phyloP scores from a whole-genome alignment of 2,329 filamentous ascomycete species.

The Rosellinia necatrix region DNA sequence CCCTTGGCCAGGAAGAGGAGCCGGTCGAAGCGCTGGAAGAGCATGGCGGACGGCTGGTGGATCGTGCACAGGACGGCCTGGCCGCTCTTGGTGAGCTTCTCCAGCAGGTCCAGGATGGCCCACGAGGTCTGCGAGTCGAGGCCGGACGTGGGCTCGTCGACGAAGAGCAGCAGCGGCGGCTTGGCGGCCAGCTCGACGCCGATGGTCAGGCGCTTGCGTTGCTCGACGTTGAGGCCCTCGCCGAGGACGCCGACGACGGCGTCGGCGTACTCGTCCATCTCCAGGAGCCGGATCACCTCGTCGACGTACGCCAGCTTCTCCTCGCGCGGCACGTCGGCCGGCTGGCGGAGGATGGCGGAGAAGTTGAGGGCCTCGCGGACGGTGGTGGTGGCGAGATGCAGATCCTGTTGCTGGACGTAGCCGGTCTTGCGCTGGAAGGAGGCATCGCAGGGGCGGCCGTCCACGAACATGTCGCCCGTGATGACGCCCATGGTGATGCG shows the following conservation, averaged over 20 bases:
- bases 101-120: conserved; percentile 85
- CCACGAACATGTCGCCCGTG: conserved; percentile 76
- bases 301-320: conserved; percentile 90
- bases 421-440: conserved; percentile 92
- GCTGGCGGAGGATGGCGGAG: conserved; percentile 83
- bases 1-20: conserved; percentile 78
- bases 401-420: conserved; percentile 91
- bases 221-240: conserved; percentile 77
- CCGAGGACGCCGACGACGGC: conserved; percentile 89
- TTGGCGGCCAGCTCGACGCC: conserved; percentile 96
- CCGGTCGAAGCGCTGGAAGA: conserved; percentile 89
- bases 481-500: conserved; percentile 90
- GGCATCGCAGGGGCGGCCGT: conserved; percentile 69
- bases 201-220: conserved; percentile 81
- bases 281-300: conserved; percentile 86
- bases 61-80: conserved; percentile 97
- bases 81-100: conserved; percentile 86
- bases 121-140: conserved; percentile 92
- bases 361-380: conserved; percentile 89
- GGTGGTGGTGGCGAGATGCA: conserved; percentile 82
- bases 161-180: conserved; percentile 84
- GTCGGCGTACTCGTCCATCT: conserved; percentile 89
- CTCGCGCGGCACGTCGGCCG: conserved; percentile 68
- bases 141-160: conserved; percentile 94
- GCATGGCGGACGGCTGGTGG: conserved; percentile 93